These are phyloP conservation scores for Monosporascus sp. DNA, from an alignment of 2,329 filamentous ascomycete genomes.

Conservation along the genomic window DNA sequence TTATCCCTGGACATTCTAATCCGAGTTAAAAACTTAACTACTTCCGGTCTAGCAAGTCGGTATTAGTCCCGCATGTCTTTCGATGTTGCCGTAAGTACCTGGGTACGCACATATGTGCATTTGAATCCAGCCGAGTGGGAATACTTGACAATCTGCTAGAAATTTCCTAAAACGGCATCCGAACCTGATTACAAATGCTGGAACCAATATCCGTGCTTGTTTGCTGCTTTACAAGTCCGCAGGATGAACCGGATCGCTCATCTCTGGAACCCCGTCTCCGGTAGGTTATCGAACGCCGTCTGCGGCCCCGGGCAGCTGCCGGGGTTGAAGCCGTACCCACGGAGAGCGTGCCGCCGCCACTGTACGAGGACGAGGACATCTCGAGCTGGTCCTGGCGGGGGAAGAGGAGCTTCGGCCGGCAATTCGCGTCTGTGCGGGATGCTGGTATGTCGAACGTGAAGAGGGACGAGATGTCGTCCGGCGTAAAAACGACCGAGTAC, in stretches of 20 bases:
- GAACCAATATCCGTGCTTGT: too few relatives aligned
- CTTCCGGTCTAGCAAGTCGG: not conserved
- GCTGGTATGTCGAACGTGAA: slow-evolving; percentile 43
- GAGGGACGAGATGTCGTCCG: slow-evolving; percentile 29
- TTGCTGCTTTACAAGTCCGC: too few relatives aligned
- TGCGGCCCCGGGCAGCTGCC: slow-evolving; percentile 23
- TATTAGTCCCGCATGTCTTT: not conserved
- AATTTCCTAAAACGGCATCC: too few relatives aligned
- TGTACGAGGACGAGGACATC: slow-evolving; percentile 30
- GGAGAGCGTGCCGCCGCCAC: slow-evolving; percentile 31
- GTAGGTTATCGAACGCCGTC: slow-evolving; percentile 28
- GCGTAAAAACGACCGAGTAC: slow-evolving; percentile 34
- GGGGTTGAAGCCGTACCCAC: slow-evolving; percentile 23
- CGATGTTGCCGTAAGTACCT: not conserved
- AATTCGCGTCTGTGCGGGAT: slow-evolving; percentile 34
- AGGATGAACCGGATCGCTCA: too few relatives aligned
- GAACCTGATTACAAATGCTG: too few relatives aligned
- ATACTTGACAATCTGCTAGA: too few relatives aligned
- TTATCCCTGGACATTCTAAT: not conserved
- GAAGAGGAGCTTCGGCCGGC: slow-evolving; percentile 43
- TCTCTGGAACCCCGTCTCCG: slow-evolving; percentile 11
- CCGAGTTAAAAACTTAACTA: not conserved
- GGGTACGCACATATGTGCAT: too few relatives aligned
- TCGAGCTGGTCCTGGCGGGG: slow-evolving; percentile 29
- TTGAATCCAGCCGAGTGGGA: too few relatives aligned